Base-by-base conservation (phyloP, 2,329 filamentous ascomycete species). In the Botrytis fabae region DNA sequence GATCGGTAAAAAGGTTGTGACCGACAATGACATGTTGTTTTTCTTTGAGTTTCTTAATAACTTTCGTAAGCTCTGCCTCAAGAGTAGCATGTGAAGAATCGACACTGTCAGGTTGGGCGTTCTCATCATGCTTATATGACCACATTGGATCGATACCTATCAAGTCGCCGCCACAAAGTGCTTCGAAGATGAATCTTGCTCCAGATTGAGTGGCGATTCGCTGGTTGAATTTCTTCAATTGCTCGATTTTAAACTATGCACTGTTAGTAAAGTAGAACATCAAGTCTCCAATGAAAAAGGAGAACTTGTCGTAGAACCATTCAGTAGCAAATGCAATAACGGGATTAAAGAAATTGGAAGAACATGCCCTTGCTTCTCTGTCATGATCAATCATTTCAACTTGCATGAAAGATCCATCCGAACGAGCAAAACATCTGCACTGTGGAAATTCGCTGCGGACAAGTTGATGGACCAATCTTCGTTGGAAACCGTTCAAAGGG, bases 1-100 rank as follows among this genome's bases (percentile, higher is more conserved):
- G 82, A 76, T 92, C 90, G 2, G 86, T 85, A 75, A 92, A 88
- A 73, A 89, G 83, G 76, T 92, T 92, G 81, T 92, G 90, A 0
- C 90, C 89, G 4, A 92, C 84, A 0, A 92, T 77, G 0, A 89
- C 76, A 0, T 81, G 83, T 2, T 74, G 75, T 20, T 76, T 77
- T 1, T 48, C 46, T 63, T 80, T 79, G 2, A 85, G 75, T 18
- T 73, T 72, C 18, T 64, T 46, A 0, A n/a, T 76, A 5, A 81
- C 75, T 22, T 75, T 44, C 28, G 75, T 70, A 35, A 77, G 74
- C 59, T 78, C 77, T 80, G 71, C 69, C n/a, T 64, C 40, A 5
- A 73, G 82, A 80, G 25, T 32, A 25, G 25, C 16, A 7, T 42
- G 54, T 25, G 64, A 68, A 42, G 25, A 42, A 22, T 68, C 28